Evolutionary conservation across 2,329 filamentous ascomycete species (phyloP).

Genomic region (Claviceps fusiformis): DNA sequence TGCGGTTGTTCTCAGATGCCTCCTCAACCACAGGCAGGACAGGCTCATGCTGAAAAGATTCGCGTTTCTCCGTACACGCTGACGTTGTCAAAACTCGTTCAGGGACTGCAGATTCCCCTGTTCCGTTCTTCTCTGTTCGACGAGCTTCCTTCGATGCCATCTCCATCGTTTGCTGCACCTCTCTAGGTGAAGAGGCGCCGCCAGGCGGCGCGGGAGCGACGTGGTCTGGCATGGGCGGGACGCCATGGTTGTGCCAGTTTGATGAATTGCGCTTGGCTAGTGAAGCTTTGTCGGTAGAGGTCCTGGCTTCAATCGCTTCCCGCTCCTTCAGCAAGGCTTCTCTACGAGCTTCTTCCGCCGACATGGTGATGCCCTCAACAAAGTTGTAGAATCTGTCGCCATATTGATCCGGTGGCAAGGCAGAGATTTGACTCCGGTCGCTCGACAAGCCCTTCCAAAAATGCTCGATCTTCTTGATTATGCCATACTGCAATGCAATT

Average conservation of each 20-base stretch:
- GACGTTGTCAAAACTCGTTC: constrained; percentile 41
- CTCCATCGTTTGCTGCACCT: constrained; percentile 27
- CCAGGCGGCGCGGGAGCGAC: constrained; percentile 27
- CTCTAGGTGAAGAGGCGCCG: constrained; percentile 18
- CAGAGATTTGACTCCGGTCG: constrained; percentile 79
- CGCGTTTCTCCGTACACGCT: constrained; percentile 28
- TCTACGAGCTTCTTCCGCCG: constrained; percentile 67
- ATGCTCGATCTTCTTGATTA: constrained; percentile 88
- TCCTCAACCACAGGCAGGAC: constrained; percentile 79
- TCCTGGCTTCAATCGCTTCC: constrained; percentile 33
- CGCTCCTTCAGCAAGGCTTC: constrained; percentile 47
- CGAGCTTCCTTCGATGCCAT: constrained; percentile 25
- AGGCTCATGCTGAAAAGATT: constrained; percentile 42
- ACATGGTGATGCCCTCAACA: constrained; percentile 82
- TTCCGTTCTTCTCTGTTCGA: constrained; percentile 19
- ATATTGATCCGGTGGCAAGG: constrained; percentile 78
- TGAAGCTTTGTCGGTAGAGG: constrained; percentile 16
- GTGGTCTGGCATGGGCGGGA: constrained; percentile 33
- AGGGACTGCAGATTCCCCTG: constrained; percentile 38
- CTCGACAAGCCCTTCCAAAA: constrained; percentile 89
- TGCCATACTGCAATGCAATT: constrained; percentile 54
- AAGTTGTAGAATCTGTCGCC: constrained; percentile 91
- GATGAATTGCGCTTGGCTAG: constrained; percentile 25
- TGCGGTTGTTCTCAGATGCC: constrained; percentile 57
- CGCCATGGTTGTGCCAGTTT: constrained; percentile 17